A percentile compares a stretch with the other conserved stretches of the same genome.
Conservation (phyloP, 345 rosid genomes). For the Camelina laxa region DNA sequence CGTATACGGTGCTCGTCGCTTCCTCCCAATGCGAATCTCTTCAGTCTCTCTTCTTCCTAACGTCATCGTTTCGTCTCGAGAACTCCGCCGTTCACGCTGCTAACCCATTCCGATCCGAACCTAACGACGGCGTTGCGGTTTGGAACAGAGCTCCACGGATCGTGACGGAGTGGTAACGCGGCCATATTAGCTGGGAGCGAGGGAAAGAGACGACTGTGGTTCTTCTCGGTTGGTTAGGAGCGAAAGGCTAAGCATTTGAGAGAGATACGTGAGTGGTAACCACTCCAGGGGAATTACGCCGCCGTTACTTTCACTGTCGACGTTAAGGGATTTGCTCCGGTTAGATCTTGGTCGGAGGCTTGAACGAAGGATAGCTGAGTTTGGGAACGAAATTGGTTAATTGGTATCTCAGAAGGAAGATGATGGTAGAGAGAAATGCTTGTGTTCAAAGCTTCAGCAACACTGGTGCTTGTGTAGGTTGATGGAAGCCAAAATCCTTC, state of each 20-base stretch:
- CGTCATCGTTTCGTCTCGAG: constrained; percentile 36
- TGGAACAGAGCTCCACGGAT: constrained; percentile 59
- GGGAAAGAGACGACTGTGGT: constrained; percentile 66
- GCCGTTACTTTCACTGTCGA: constrained; percentile 76
- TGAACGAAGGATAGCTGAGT: constrained; percentile 54
- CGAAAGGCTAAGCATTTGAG: constrained; percentile 68
- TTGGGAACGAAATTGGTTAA: constrained; percentile 56
- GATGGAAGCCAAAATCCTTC: constrained; percentile 22
- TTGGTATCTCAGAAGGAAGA: constrained; percentile 63
- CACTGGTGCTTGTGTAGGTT: constrained; percentile 92
- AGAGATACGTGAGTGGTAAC: constrained; percentile 88
- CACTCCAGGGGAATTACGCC: constrained; percentile 72
- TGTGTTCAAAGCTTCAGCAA: constrained; percentile 92
- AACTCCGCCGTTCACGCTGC: constrained; percentile 34
- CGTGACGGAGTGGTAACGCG: constrained; percentile 25
- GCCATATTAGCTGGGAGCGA: constrained; percentile 27
- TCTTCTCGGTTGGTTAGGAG: constrained; percentile 91
- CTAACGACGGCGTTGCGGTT: constrained; percentile 42
- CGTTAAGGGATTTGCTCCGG: constrained; percentile 59
- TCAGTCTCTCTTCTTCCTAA: constrained; percentile 44
- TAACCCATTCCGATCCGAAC: constrained; percentile 43
- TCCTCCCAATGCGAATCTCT: constrained; percentile 42
- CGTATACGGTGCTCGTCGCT: constrained; percentile 38
- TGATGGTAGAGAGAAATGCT: constrained; percentile 66
- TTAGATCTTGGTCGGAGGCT: constrained; percentile 60